Evolutionary conservation across 2,329 filamentous ascomycete genomes (phyloP), one percentile per base, ranked within the genome.

Genomic region (Pseudogymnoascus sp.): DNA sequence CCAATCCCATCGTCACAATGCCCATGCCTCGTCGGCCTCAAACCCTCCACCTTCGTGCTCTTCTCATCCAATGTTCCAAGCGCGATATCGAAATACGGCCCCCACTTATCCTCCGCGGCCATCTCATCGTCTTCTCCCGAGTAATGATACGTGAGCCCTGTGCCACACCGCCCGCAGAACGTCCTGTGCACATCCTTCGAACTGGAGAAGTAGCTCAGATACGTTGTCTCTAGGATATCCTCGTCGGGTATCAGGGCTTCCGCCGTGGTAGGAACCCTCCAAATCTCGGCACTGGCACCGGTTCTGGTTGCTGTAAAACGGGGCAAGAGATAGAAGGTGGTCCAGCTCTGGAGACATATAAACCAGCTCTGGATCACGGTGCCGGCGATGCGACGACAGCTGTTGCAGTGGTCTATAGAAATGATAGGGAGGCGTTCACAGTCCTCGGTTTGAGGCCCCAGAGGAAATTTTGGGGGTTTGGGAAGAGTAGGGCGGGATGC

Each of bases 101-200:
- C 63, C 61, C 53, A 63, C 2, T 42, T 16, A 11, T 38, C 61
- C 14, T 11, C 34, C 21, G 12, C 42, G n/a, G 25, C 11, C 16
- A 53, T 28, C 21, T 64, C 23, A 65, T 62, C 25, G 64, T 64
- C 36, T 28, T 36, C 38, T 59, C 66, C 49, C 62, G 67, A 59
- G 62, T 66, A 68, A 25, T 65, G 65, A 59, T 61, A 70, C 1
- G 68, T 69, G 21, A 72, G 59, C 63, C 68, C 66, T 3, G 71
- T 73, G 0, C 71, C 71, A 62, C 71, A 73, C 9, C 63, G 65
- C 12, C 67, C 67, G 31, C 71, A 73, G 60, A 73, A 73, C 1
- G 67, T 67, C n/a, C 71, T 62, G 25, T 68, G 66, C 14, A 67
- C 67, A 37, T 65, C 56, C 25, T 68, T 65, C 1, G 70, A 68